phyloP scores from a whole-genome alignment of 2,329 filamentous ascomycete species.

The Colletotrichum sp. region DNA sequence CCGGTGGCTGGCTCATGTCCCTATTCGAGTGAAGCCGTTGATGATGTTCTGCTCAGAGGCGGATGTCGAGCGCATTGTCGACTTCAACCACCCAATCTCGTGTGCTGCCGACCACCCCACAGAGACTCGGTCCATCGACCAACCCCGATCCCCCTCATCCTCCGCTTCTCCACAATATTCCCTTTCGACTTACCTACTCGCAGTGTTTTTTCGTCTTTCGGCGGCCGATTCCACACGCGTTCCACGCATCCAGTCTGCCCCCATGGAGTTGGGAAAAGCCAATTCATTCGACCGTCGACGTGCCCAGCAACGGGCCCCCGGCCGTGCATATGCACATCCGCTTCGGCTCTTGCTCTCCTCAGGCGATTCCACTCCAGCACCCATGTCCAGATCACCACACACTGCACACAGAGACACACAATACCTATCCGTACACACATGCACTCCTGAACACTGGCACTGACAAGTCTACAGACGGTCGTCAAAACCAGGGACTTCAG shows the following conservation, averaged over 20 bases:
- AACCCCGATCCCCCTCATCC: background rate
- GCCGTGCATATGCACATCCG: background rate
- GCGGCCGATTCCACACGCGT: background rate
- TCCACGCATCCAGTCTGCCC: background rate
- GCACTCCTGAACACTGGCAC: background rate
- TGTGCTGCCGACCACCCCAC: background rate
- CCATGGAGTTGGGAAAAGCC: background rate
- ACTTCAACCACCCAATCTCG: background rate
- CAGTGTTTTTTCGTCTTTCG: background rate
- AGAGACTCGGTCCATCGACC: background rate
- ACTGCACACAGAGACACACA: background rate
- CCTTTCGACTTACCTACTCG: background rate
- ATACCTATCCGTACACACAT: background rate
- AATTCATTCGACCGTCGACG: background rate
- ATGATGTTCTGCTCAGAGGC: background rate
- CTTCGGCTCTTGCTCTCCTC: conserved; percentile 6
- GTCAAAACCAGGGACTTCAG: background rate
- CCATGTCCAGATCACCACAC: background rate
- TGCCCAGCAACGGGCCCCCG: background rate
- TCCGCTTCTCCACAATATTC: conserved; percentile 4
- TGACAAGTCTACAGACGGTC: background rate
- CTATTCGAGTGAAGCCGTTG: background rate
- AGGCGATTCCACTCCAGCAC: background rate
- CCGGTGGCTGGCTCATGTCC: background rate
- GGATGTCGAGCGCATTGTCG: background rate